Base-by-base conservation (phyloP, 306 rosid species). In the Prunus armeniaca region DNA sequence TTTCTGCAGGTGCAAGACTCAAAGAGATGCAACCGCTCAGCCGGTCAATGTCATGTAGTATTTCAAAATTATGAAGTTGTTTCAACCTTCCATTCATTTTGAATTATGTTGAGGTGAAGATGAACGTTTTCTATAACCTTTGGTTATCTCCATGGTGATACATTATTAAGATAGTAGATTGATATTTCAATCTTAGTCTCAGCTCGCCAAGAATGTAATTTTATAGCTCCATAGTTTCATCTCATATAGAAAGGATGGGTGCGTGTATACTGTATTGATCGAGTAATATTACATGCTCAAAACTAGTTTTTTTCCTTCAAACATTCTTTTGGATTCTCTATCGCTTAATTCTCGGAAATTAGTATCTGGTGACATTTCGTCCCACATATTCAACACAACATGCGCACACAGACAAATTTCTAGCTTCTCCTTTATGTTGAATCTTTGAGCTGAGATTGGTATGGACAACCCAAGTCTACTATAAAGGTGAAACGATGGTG, bases 1-100 rank as follows among this genome's bases (percentile, higher is more conserved):
- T 65, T 49, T 55, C 80, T 71, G 71, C 92, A 94, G 99, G 91
- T 92, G 99, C 82, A 88, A 90, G 86, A 90, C 96, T 50, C 83
- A 83, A 63, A 87, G 91, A 82, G 89, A 79, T 72, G 84, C 84
- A 9, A 80, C 85, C 34, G 55, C 76, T 46, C 93, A 82, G 76
- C 82, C 98, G 0, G 93, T 87, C 76, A 86, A 89, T 72, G 96
- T 80, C 73, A 65, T 82, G 72, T 90, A 83, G 85, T 82, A 47
- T 28, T 58, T 66, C 70, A 65, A 32, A 72, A 56, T 65, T 65
- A 34, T 4, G 75, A 71, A 77, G 76, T 64, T 67, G 69, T 74
- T 78, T 74, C 63, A 45, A 67, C 45, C 80, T 79, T 38, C 43
- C 43, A 6, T 67, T 47, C 50, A 62, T 77, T 49, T 12, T 77